These are phyloP conservation scores for Amanita jacksonii DNA, from an alignment of 768 basidiomycete genomes.

Conservation along the genomic window DNA sequence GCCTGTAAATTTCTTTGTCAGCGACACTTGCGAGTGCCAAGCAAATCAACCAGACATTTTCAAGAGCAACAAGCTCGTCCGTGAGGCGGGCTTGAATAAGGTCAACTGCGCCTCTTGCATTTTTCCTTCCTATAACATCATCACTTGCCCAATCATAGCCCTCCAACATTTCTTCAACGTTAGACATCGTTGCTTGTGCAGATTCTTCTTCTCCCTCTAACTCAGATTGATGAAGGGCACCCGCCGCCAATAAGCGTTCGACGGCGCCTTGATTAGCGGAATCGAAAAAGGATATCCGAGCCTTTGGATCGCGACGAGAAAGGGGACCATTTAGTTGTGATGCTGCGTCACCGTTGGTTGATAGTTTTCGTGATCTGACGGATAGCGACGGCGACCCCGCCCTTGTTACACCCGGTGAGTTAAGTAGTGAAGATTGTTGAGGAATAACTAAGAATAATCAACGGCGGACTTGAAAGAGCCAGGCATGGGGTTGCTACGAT, in stretches of 20 bases:
- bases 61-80: slow-evolving; percentile 87
- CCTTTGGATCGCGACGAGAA: slow-evolving; percentile 44
- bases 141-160: slow-evolving; percentile 96
- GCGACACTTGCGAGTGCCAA: slow-evolving; percentile 1
- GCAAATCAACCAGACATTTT: slow-evolving; percentile 53
- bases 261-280: slow-evolving; percentile 65
- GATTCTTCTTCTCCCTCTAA: slow-evolving; percentile 61
- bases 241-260: slow-evolving; percentile 56
- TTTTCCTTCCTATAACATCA: slow-evolving; percentile 57
- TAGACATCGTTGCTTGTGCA: slow-evolving; percentile 74
- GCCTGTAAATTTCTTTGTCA: slow-evolving; percentile 45
- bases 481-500: neutral
- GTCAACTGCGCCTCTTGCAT: slow-evolving; percentile 69
- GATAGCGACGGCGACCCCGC: slow-evolving; percentile 19
- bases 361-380: slow-evolving; percentile 18
- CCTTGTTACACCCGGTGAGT: slow-evolving; percentile 15
- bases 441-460: neutral
- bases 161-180: slow-evolving; percentile 97
- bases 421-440: slow-evolving; percentile 8
- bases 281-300: slow-evolving; percentile 77
- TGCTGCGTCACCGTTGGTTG: slow-evolving; percentile 18
- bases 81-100: slow-evolving; percentile 83
- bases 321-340: slow-evolving; percentile 24
- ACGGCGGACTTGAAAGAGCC: neutral
- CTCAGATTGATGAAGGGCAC: slow-evolving; percentile 31